A percentile compares a stretch with the other conserved stretches of the same genome.
These are phyloP conservation scores for Acarospora socialis DNA, from an alignment of 2,329 filamentous ascomycete genomes.

Conservation along the genomic window DNA sequence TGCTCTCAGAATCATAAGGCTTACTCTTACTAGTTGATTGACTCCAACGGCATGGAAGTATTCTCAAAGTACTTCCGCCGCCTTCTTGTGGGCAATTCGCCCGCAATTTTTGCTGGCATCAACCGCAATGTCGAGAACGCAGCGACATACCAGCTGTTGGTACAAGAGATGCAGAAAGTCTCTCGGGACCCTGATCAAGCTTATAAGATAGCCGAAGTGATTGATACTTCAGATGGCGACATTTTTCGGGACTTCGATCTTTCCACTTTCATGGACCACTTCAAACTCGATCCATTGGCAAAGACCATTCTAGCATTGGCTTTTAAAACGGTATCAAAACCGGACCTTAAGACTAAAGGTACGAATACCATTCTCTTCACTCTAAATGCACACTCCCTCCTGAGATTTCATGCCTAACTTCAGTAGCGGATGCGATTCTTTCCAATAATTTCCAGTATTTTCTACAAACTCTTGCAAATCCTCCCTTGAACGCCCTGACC, in stretches of 20 bases:
- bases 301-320: constrained; percentile 80
- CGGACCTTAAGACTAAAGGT: constrained; percentile 86
- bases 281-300: constrained; percentile 76
- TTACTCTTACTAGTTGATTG: constrained; percentile 52
- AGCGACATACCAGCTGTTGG: constrained; percentile 71
- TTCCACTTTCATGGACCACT: constrained; percentile 90
- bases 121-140: constrained; percentile 59
- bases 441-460: constrained; percentile 67
- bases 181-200: constrained; percentile 68
- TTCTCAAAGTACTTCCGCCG: constrained; percentile 92
- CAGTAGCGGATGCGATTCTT: constrained; percentile 72
- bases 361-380: constrained; percentile 16
- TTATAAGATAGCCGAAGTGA: constrained; percentile 79
- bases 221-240: constrained; percentile 82
- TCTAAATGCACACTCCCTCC: constrained; percentile 1
- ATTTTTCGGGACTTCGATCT: constrained; percentile 93
- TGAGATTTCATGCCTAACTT: constrained; percentile 8
- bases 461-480: constrained; percentile 57
- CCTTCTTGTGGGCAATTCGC: constrained; percentile 78
- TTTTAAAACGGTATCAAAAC: constrained; percentile 67
- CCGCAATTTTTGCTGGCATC: constrained; percentile 73
- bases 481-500: constrained; percentile 44
- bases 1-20: constrained; percentile 4
- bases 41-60: constrained; percentile 98
- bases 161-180: constrained; percentile 75